A percentile compares a stretch with the other conserved stretches of the same genome.
Conservation (phyloP, 2,329 filamentous ascomycete genomes). For the Trichoderma guizhouense region DNA sequence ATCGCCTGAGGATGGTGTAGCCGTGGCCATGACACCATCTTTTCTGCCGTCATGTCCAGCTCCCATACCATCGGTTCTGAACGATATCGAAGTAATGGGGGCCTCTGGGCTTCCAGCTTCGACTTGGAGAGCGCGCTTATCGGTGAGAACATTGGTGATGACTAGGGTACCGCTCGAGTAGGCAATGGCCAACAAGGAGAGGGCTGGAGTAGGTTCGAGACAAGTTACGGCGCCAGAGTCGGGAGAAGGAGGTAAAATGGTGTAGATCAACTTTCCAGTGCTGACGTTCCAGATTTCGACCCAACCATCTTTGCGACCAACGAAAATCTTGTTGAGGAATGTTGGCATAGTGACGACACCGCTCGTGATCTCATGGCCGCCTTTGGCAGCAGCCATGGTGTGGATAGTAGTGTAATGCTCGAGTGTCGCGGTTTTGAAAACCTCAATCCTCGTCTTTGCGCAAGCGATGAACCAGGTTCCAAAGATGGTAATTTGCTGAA, state of each 20-base stretch:
- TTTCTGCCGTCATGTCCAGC: constrained; percentile 82
- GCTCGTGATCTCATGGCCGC: constrained; percentile 68
- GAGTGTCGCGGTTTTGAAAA: constrained; percentile 80
- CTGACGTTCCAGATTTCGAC: constrained; percentile 98
- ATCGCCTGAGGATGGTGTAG: constrained; percentile 75
- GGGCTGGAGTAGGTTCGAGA: constrained; percentile 75
- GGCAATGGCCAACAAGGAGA: constrained; percentile 84
- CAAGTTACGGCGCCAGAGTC: constrained; percentile 81
- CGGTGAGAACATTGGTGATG: constrained; percentile 77
- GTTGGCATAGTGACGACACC: constrained; percentile 87
- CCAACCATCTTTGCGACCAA: constrained; percentile 80
- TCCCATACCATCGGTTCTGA: constrained; percentile 83
- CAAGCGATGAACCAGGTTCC: constrained; percentile 89
- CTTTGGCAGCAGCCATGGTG: constrained; percentile 53
- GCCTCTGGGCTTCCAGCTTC: constrained; percentile 62
- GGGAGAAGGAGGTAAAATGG: constrained; percentile 71
- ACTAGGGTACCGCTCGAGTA: constrained; percentile 76
- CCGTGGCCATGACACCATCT: constrained; percentile 91
- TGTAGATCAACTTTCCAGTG: constrained; percentile 87
- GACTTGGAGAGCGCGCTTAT: constrained; percentile 68
- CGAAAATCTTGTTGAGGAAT: constrained; percentile 92
- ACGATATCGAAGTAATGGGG: constrained; percentile 78
- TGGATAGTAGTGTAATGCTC: constrained; percentile 89
- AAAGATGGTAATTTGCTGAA: constrained; percentile 76
- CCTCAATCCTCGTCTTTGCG: constrained; percentile 70